Conservation (phyloP, 2,329 filamentous ascomycete species). For the Aureobasidium mangrovei region DNA sequence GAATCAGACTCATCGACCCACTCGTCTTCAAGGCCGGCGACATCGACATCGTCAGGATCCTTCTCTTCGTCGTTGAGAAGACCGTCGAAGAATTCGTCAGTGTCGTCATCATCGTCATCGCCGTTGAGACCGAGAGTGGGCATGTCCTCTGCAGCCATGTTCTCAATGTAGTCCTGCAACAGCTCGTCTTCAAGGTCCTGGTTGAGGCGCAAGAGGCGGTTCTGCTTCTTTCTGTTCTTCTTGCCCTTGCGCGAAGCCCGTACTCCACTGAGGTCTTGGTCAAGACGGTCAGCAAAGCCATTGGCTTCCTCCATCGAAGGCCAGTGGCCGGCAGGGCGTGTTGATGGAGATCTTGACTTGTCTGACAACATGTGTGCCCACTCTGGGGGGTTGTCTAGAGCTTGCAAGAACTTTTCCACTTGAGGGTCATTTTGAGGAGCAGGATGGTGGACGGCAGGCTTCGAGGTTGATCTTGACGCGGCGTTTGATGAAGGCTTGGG, state of each 20-base stretch:
- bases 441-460: not conserved
- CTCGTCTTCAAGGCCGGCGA: conserved; percentile 15
- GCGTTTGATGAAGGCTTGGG: not conserved
- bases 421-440: not conserved
- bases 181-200: conserved; percentile 45
- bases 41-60: conserved; percentile 20
- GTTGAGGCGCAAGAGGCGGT: conserved; percentile 21
- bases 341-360: not conserved
- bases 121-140: conserved; percentile 12
- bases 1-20: conserved; percentile 12
- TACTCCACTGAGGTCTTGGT: conserved; percentile 7
- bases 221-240: conserved; percentile 26
- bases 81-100: conserved; percentile 21
- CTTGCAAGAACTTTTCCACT: conserved; percentile 3
- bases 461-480: not conserved
- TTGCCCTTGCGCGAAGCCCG: conserved; percentile 18
- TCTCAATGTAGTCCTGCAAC: conserved; percentile 62
- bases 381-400: conserved; percentile 4
- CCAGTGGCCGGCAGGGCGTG: conserved; percentile 1
- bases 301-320: conserved; percentile 4
- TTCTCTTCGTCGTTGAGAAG: conserved; percentile 22
- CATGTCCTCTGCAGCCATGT: conserved; percentile 37
- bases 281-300: conserved; percentile 8
- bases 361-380: not conserved
- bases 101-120: conserved; percentile 14